phyloP scores from a whole-genome alignment of 768 basidiomycete species.

The Tricholoma sp. region DNA sequence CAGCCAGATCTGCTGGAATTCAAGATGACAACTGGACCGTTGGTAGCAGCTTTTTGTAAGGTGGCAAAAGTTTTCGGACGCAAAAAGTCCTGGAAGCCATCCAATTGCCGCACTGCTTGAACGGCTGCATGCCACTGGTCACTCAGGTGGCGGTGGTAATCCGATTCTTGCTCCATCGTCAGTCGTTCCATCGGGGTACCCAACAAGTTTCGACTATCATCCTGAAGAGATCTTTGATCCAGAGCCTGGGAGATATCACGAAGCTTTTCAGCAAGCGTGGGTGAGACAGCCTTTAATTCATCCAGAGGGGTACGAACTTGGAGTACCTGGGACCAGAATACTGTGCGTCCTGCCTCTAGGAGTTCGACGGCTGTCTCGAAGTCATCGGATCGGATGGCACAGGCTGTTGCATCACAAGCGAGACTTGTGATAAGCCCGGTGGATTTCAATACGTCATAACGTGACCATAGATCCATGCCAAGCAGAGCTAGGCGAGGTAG shows the following conservation, averaged over 20 bases:
- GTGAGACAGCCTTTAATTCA: background rate
- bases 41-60: background rate
- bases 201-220: background rate
- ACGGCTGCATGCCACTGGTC: background rate
- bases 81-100: background rate
- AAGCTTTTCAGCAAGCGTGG: background rate
- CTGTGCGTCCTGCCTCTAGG: background rate
- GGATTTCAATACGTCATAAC: background rate
- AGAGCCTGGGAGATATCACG: background rate
- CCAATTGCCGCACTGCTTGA: background rate
- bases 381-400: background rate
- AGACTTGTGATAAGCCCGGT: background rate
- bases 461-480: background rate
- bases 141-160: background rate
- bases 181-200: background rate
- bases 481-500: background rate
- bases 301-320: background rate
- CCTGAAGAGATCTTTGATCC: background rate
- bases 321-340: background rate
- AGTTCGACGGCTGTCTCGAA: background rate
- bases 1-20: background rate
- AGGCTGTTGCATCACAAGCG: background rate
- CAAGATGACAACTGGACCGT: background rate
- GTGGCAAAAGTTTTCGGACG: background rate
- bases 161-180: background rate